A percentile compares a stretch with the other conserved stretches of the same genome.
These are phyloP conservation scores for Acacia melanoxylon DNA, from an alignment of 306 rosid species.

Conservation along the genomic window DNA sequence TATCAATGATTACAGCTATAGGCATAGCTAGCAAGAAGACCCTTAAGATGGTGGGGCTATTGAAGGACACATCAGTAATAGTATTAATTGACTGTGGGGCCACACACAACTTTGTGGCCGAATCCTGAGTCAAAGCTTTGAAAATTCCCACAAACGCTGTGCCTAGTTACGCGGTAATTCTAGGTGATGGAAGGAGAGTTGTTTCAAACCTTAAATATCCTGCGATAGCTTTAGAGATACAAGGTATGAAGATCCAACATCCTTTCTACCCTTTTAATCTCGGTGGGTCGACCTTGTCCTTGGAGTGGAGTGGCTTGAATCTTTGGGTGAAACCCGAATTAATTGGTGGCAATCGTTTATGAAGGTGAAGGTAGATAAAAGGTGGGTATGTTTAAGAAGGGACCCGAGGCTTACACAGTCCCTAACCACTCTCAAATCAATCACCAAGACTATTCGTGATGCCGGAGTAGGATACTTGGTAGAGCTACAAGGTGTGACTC, in stretches of 20 bases:
- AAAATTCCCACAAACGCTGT: rapidly evolving
- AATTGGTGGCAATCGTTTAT: too few relatives aligned
- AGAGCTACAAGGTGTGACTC: rapidly evolving
- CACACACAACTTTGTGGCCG: neutral
- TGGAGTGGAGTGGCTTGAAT: too few relatives aligned
- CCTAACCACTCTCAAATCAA: too few relatives aligned
- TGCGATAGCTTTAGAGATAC: rapidly evolving
- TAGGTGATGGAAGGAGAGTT: rapidly evolving
- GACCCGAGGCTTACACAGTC: too few relatives aligned
- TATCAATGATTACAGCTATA: rapidly evolving
- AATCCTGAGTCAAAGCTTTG: rapidly evolving
- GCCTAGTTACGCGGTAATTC: rapidly evolving
- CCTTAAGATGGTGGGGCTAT: rapidly evolving
- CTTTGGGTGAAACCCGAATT: too few relatives aligned
- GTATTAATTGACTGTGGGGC: neutral
- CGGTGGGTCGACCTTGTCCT: too few relatives aligned
- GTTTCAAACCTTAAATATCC: neutral
- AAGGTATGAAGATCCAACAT: too few relatives aligned
- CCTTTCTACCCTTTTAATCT: too few relatives aligned
- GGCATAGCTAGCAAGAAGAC: rapidly evolving
- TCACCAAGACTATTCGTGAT: too few relatives aligned
- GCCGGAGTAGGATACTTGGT: neutral
- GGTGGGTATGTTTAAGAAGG: neutral
- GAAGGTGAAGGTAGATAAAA: too few relatives aligned
- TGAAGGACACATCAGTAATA: rapidly evolving